Base-by-base conservation (phyloP, 148 eudicot genomes). In the Vaccinium darrowii region DNA sequence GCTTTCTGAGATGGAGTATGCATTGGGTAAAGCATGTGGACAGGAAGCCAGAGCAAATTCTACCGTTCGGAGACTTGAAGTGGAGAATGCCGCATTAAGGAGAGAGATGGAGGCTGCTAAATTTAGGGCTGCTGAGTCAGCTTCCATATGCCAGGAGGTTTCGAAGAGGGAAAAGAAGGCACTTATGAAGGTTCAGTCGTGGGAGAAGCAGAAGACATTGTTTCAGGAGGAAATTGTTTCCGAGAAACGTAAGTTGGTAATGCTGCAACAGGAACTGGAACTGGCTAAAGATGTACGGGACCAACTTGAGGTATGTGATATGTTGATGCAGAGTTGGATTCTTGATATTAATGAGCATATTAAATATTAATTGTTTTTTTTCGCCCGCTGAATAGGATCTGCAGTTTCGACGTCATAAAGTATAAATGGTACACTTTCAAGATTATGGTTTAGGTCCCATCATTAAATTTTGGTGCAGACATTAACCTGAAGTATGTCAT, bases 221-320 rank as follows among this genome's bases (percentile, higher is more conserved):
- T 89, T 91, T 56, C 98, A 93, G 88, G 98, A 97, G 89, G 99
- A 97, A 88, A 93, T 97, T 81, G 88, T 82, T 3, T 89, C 89
- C 30, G 98, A 94, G 84, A 95, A 86, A 74, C 91, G 88, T 52
- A 94, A 90, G 87, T 83, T 88, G 83, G 81, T 87, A 7, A 89
- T 90, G 85, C 90, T 95, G 86, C 91, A 91, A 84, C 91, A 90
- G 89, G 87, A 91, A 87, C 84, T 93, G 53, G 88, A 86, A 84
- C 93, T 83, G 85, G 96, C 97, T 90, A 87, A 86, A 86, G 93
- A 90, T 83, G 84, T 87, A 47, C 85, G 77, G 7, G 90, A 86
- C 86, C 93, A 94, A 81, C 90, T 92, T 82, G 93, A 94, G 99
- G 99, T 97, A 92, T 86, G 90, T 82, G 98, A 98, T 97, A 93